Conservation (phyloP, 164 flowering plant genomes). For the Santalum album region DNA sequence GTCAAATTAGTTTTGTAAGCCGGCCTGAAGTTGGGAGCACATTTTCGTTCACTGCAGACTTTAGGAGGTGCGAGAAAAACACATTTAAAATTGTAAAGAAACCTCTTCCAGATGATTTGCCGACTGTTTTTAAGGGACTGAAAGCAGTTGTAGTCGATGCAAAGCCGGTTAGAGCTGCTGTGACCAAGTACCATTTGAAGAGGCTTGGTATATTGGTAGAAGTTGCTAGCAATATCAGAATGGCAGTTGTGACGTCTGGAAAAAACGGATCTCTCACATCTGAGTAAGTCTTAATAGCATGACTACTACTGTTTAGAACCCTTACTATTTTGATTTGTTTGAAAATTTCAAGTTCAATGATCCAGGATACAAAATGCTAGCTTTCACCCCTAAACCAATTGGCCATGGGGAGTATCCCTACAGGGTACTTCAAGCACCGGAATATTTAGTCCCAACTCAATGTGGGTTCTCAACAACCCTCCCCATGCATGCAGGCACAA, state of each 20-base stretch:
- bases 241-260: constrained; percentile 24
- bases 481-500: too few relatives aligned
- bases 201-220: constrained; percentile 73
- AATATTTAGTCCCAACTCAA: too few relatives aligned
- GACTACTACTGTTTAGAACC: neutral
- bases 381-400: too few relatives aligned
- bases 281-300: constrained; percentile 31
- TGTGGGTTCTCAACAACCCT: too few relatives aligned
- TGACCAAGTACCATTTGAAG: constrained; percentile 76
- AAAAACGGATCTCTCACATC: constrained; percentile 34
- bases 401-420: too few relatives aligned
- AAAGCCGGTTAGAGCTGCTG: constrained; percentile 76
- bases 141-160: constrained; percentile 73
- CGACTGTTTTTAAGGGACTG: constrained; percentile 51
- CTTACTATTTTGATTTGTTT: neutral
- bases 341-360: neutral
- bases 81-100: constrained; percentile 25
- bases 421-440: too few relatives aligned
- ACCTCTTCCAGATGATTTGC: constrained; percentile 37
- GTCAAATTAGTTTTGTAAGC: constrained; percentile 69
- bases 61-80: constrained; percentile 42
- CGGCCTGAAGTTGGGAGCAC: constrained; percentile 83
- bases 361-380: neutral
- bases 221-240: constrained; percentile 32
- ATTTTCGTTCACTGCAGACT: constrained; percentile 63